Conservation (phyloP, 352 stramenopile species). For the Globisporangium irregulare region DNA sequence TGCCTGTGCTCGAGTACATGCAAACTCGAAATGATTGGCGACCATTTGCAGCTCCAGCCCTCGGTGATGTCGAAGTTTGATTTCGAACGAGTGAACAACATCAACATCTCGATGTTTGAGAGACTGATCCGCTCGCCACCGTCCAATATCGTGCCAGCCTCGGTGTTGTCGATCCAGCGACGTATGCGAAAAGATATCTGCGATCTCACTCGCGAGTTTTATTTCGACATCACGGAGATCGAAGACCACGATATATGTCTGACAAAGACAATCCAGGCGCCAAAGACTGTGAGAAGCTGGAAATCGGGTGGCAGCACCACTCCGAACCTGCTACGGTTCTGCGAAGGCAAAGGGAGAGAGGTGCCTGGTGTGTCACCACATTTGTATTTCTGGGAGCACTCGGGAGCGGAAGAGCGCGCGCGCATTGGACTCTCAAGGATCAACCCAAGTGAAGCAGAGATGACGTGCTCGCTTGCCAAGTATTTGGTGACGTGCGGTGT, state of each 20-base stretch:
- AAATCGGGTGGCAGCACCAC: not conserved
- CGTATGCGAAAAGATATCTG: conserved; percentile 88
- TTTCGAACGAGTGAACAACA: conserved; percentile 82
- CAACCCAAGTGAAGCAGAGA: conserved; percentile 71
- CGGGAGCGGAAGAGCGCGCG: conserved; percentile 51
- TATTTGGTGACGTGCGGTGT: conserved; percentile 82
- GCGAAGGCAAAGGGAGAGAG: conserved; percentile 61
- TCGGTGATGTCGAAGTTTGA: conserved; percentile 83
- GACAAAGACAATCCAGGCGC: conserved; percentile 49
- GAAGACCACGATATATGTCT: conserved; percentile 69
- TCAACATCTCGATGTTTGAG: conserved; percentile 90
- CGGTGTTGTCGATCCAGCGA: conserved; percentile 82
- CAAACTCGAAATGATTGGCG: conserved; percentile 89
- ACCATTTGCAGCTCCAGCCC: conserved; percentile 85
- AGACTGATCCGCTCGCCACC: conserved; percentile 71
- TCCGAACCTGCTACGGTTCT: conserved; percentile 16
- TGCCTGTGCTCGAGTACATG: conserved; percentile 79
- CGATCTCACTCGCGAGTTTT: conserved; percentile 82
- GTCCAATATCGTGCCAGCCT: conserved; percentile 63
- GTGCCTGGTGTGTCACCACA: conserved; percentile 71
- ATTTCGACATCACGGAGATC: conserved; percentile 74
- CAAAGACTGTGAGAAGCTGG: not conserved
- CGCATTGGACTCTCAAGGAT: conserved; percentile 73
- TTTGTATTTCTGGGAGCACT: conserved; percentile 86
- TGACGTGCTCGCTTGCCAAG: conserved; percentile 72